These are phyloP conservation scores for Skeletonema marinoi DNA, from an alignment of 108 stramenopile genomes.

Conservation along the genomic window DNA sequence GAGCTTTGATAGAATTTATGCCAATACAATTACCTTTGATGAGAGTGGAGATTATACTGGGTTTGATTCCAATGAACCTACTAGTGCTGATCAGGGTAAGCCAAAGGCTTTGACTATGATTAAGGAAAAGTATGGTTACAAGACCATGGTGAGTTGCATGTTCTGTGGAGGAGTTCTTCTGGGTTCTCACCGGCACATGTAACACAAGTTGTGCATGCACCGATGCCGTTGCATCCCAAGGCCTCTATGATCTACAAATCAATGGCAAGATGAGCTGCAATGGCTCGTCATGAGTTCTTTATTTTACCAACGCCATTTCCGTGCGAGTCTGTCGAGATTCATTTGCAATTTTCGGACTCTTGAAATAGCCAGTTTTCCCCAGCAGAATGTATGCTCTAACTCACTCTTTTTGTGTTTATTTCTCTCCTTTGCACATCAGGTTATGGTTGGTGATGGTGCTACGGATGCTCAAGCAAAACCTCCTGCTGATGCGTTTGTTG, in stretches of 20 bases:
- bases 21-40: constrained; percentile 93
- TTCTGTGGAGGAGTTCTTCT: not conserved
- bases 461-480: constrained; percentile 99
- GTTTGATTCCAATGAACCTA: constrained; percentile 93
- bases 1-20: constrained; percentile 71
- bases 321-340: not conserved
- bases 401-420: not conserved
- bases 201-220: not conserved
- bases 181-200: not conserved
- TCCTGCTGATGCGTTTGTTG: constrained; percentile 96
- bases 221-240: not conserved
- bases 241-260: not conserved
- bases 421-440: not conserved
- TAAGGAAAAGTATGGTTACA: constrained; percentile 61
- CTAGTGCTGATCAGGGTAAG: constrained; percentile 93
- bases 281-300: not conserved
- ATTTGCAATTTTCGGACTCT: not conserved
- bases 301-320: not conserved
- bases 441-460: constrained; percentile 99
- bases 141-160: constrained; percentile 57
- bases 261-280: not conserved
- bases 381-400: not conserved
- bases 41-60: constrained; percentile 79
- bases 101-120: constrained; percentile 82
- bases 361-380: no score